These are phyloP conservation scores for Plectosphaerella sp. DNA, from an alignment of 2,329 filamentous ascomycete species.

Conservation along the genomic window DNA sequence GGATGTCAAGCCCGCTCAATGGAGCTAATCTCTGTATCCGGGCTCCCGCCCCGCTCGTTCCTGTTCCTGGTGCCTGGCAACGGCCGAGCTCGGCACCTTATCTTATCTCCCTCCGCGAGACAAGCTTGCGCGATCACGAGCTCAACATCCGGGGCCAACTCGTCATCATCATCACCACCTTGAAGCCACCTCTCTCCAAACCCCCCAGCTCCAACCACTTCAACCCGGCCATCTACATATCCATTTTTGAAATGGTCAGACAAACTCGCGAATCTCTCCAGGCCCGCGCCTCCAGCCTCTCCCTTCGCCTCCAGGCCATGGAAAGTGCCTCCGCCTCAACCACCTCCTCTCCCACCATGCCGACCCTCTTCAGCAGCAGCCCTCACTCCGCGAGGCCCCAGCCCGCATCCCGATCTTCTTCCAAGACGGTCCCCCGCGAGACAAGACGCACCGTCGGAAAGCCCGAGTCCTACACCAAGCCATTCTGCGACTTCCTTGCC, in stretches of 20 bases:
- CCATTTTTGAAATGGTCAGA: constrained; percentile 32
- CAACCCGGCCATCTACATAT: neutral
- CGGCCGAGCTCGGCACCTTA: neutral
- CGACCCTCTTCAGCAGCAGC: constrained; percentile 41
- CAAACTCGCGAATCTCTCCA: constrained; percentile 39
- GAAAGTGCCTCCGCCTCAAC: constrained; percentile 22
- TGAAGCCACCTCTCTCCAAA: neutral
- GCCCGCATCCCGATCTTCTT: constrained; percentile 24
- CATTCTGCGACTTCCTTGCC: constrained; percentile 83
- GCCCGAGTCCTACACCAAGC: constrained; percentile 69
- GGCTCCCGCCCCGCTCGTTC: too few species aligned
- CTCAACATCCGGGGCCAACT: neutral
- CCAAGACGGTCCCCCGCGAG: constrained; percentile 25
- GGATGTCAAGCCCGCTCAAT: too few species aligned
- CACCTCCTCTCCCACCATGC: constrained; percentile 8
- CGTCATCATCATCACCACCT: neutral
- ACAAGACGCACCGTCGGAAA: constrained; percentile 24
- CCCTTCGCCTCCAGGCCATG: constrained; percentile 35
- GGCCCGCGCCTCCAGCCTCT: constrained; percentile 37
- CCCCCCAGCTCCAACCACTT: constrained; percentile 1
- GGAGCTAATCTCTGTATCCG: too few species aligned
- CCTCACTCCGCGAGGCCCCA: constrained; percentile 19
- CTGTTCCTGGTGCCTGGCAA: neutral
- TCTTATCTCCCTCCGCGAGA: neutral
- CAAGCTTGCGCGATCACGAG: neutral